Conservation (phyloP, 352 stramenopile species). For the Globisporangium apiculatum region DNA sequence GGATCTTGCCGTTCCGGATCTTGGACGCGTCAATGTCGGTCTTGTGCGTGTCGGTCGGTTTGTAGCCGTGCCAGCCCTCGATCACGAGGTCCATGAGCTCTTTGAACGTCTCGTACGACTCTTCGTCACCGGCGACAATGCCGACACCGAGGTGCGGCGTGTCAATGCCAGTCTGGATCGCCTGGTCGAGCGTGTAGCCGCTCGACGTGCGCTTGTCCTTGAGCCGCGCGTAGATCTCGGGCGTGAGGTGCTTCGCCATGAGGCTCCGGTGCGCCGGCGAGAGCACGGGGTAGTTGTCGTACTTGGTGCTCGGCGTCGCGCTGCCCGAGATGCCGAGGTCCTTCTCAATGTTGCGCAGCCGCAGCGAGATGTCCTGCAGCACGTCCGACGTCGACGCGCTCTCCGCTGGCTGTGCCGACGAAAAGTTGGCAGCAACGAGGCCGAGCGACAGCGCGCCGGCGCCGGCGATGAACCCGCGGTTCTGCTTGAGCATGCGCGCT, state of each 20-base stretch:
- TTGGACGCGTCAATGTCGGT: constrained; percentile 81
- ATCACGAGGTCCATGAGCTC: constrained; percentile 82
- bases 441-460: constrained; percentile 49
- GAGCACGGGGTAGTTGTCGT: constrained; percentile 78
- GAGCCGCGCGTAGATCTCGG: constrained; percentile 76
- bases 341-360: constrained; percentile 53
- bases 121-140: constrained; percentile 81
- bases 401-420: constrained; percentile 29
- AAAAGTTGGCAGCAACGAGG: constrained; percentile 38
- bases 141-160: constrained; percentile 77
- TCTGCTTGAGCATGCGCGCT: constrained; percentile 49
- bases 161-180: constrained; percentile 83
- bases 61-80: constrained; percentile 83
- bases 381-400: constrained; percentile 49
- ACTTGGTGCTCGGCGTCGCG: constrained; percentile 11
- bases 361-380: constrained; percentile 58
- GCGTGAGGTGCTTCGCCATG: constrained; percentile 82
- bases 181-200: constrained; percentile 80
- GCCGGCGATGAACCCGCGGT: constrained; percentile 45
- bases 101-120: constrained; percentile 79
- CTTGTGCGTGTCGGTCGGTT: constrained; percentile 68
- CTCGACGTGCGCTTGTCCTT: constrained; percentile 59
- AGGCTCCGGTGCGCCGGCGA: constrained; percentile 78
- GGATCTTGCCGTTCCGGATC: constrained; percentile 57
- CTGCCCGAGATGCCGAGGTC: constrained; percentile 40